phyloP scores from a whole-genome alignment of 495 filamentous ascomycete species.

The Zalerion maritima region DNA sequence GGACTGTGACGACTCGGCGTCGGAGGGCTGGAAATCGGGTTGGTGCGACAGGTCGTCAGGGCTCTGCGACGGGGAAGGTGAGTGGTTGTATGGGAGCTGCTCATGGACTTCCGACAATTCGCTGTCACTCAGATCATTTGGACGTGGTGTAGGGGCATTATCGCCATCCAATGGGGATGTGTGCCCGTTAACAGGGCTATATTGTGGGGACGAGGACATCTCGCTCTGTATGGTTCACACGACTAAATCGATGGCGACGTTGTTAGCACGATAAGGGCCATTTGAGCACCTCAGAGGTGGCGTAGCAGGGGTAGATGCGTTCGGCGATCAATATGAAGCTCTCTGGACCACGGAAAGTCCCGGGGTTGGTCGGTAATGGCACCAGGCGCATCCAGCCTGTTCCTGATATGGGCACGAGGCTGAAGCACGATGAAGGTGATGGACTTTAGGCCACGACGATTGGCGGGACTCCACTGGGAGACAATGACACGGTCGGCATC shows the following conservation, averaged over 20 bases:
- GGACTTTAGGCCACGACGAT: constrained; percentile 23
- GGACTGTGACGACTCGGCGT: constrained; percentile 15
- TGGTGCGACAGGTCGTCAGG: constrained; percentile 10
- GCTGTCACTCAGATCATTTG: constrained; percentile 27
- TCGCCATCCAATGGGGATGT: constrained; percentile 15
- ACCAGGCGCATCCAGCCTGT: constrained; percentile 30
- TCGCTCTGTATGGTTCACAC: too few species aligned
- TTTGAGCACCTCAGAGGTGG: too few species aligned
- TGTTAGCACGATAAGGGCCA: too few species aligned
- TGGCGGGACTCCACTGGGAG: constrained; percentile 8
- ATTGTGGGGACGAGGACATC: constrained; percentile 36
- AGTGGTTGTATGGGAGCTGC: constrained; percentile 8
- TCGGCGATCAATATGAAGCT: too few species aligned
- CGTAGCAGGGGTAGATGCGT: too few species aligned
- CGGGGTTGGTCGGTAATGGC: constrained; percentile 18
- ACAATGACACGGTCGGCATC: constrained; percentile 14
- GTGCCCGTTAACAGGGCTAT: constrained; percentile 28
- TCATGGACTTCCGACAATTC: constrained; percentile 32
- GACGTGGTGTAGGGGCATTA: constrained; percentile 11
- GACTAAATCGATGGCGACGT: too few species aligned
- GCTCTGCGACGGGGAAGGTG: constrained; percentile 15
- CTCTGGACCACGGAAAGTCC: too few species aligned
- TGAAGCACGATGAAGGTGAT: constrained; percentile 20
- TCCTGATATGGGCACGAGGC: constrained; percentile 31
- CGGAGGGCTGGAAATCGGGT: not conserved